Evolutionary conservation across 1,284 basidiomycete genomes (phyloP), one percentile per base, ranked within the genome.

Genomic region (Marasmius sp.): DNA sequence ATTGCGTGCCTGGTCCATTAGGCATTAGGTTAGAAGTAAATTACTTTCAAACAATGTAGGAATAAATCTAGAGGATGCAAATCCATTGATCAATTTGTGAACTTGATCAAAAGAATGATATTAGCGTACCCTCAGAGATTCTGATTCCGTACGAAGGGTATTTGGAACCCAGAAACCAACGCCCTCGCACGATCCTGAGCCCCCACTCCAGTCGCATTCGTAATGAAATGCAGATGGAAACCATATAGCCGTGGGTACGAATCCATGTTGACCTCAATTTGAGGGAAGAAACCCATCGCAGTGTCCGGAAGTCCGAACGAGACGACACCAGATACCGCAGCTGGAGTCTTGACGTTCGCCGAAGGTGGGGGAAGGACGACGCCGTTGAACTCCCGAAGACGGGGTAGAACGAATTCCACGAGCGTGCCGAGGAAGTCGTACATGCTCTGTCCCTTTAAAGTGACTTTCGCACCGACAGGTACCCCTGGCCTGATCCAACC

Each of bases 381-480:
- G 27, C 97, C 97, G 7, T 83, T 81, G 79, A 95, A 99, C 68
- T 97, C 95, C 69, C 96, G 86, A 66, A 98, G 76, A 22, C 97
- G 87, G 2, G 97, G 97, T 22, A 98, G 81, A 57, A 99, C 97
- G 73, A 98, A 98, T 69, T 98, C 95, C 68, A 89, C 87, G 67
- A 99, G 85, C 7, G 87, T 88, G 64, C 90, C 88, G 63, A 99
- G 79, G 76, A 99, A 98, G 69, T 95, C 91, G 80, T 94, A 98
- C 91, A 98, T 98, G 65, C 89, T 86, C 56, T 92, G 89, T 9
- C 95, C 96, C 69, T 87, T 88, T 67, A 99, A 77, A 69, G 94
- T 92, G 64, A 98, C 95, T 78, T 95, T 95, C 66, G 87, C 93
- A 61, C 94, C 94, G 36, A 93, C 79, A 0, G 97, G 94, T 67